Conservation (phyloP, 177 flowering plant species). For the Vitis hybrid region DNA sequence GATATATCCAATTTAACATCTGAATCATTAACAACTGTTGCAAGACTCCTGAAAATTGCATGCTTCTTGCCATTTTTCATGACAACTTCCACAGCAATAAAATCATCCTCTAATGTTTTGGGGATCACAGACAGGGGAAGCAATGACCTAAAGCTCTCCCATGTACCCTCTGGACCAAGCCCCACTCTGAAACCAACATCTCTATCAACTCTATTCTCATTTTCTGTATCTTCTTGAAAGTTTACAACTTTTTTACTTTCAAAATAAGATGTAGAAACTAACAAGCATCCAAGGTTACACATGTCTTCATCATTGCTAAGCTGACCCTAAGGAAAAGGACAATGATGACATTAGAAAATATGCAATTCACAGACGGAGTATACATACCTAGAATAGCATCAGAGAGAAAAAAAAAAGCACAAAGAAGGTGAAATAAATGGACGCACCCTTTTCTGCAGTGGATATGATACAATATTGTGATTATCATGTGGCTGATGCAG, state of each 20-base stretch:
- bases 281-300: constrained; percentile 43
- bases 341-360: background rate
- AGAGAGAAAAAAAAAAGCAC: background rate
- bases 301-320: constrained; percentile 33
- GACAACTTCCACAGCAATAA: constrained; percentile 72
- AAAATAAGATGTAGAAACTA: constrained; percentile 72
- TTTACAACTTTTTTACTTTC: constrained; percentile 63
- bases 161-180: constrained; percentile 60
- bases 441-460: constrained; percentile 66
- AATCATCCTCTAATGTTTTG: constrained; percentile 52
- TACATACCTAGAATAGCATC: background rate
- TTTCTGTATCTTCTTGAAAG: constrained; percentile 38
- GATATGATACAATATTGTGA: constrained; percentile 52
- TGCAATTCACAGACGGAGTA: background rate
- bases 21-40: constrained; percentile 73
- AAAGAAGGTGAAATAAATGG: background rate
- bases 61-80: constrained; percentile 93
- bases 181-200: constrained; percentile 82
- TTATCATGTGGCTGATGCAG: constrained; percentile 49
- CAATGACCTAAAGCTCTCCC: constrained; percentile 80
- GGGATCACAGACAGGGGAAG: constrained; percentile 84
- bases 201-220: constrained; percentile 33
- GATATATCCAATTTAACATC: constrained; percentile 67
- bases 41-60: constrained; percentile 79
- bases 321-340: constrained; percentile 41